Base-by-base conservation (phyloP, 2,329 filamentous ascomycete species). In the Cercospora brassicicola region DNA sequence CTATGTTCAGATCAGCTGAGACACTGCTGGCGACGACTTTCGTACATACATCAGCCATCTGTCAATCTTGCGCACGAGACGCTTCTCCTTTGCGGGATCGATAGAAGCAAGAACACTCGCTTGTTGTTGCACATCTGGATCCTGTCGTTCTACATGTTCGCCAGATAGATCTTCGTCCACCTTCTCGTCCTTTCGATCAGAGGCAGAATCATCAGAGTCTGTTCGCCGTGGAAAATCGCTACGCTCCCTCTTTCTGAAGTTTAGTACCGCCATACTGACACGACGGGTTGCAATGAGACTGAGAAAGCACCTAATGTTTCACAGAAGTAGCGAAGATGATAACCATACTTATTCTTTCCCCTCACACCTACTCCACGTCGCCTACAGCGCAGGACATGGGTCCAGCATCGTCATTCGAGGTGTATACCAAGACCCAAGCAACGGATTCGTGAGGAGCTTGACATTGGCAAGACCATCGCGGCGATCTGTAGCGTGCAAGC, bases 31-130 rank as follows among this genome's bases (percentile, higher is more conserved):
- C 48, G 23, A 55, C 23, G 23, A 51, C 5, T 1, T 28, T 42
- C 13, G 36, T n/a, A 42, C 36, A n/a, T 55, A 55, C 65, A 92
- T 81, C 77, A 93, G 67, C 57, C 90, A 85, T 18, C 84, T 73
- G 76, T 93, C 91, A 65, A 93, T 88, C 80, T 92, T 93, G 72
- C 88, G 86, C 76, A 88, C 85, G 73, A 93, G 80, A 13, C 79
- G 82, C 56, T 78, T 81, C 79, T 91, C 80, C n/a, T 75, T 75
- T 5, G 73, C 83, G 1, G 72, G 68, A 57, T 82, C 80, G 30
- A 79, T 78, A 51, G 68, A 33, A 23, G 18, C 6, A 11, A 36
- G 48, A 53, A 53, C 3, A 5, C 48, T 53, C 48, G 48, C 48
- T 15, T n/a, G 48, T 15, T 28, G 48, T 5, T 28, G 48, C 20